These are phyloP conservation scores for Wallacemonas collosoma DNA, from an alignment of 208 protist genomes.

Conservation along the genomic window DNA sequence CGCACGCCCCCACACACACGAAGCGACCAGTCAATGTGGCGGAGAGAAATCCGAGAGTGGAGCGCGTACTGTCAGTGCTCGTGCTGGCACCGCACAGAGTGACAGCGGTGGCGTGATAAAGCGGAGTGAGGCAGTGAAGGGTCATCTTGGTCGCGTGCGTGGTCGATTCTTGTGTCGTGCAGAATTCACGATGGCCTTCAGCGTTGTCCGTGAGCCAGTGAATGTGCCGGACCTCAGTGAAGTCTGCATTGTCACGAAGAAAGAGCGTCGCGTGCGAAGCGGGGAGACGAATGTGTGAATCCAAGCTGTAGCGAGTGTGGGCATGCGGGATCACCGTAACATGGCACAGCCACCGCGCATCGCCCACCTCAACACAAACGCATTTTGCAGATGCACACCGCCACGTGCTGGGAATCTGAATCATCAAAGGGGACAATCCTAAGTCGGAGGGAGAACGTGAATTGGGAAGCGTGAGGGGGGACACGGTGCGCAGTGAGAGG, in stretches of 20 bases:
- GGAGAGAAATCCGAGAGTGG: slow-evolving; percentile 22
- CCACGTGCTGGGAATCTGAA: slow-evolving; percentile 57
- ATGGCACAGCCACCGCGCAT: neutral
- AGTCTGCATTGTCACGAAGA: slow-evolving; percentile 5
- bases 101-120: slow-evolving; percentile 10
- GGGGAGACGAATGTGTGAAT: neutral
- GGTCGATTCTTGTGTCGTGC: neutral
- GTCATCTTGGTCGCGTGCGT: neutral
- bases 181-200: neutral
- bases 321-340: neutral
- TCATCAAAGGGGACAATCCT: slow-evolving; percentile 31
- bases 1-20: slow-evolving; percentile 42
- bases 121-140: neutral
- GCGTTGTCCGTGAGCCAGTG: neutral
- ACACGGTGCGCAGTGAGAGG: too few species aligned
- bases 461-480: too few species aligned
- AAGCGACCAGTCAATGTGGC: slow-evolving; percentile 53
- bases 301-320: neutral
- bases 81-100: slow-evolving; percentile 1
- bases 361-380: slow-evolving; percentile 48
- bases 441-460: too few species aligned
- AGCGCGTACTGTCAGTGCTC: neutral
- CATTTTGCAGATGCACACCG: slow-evolving; percentile 34
- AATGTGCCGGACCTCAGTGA: neutral
- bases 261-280: neutral